Evolutionary conservation across 371 early-diverging fungal species (phyloP).

Genomic region (Caulochytrium protostelioides): DNA sequence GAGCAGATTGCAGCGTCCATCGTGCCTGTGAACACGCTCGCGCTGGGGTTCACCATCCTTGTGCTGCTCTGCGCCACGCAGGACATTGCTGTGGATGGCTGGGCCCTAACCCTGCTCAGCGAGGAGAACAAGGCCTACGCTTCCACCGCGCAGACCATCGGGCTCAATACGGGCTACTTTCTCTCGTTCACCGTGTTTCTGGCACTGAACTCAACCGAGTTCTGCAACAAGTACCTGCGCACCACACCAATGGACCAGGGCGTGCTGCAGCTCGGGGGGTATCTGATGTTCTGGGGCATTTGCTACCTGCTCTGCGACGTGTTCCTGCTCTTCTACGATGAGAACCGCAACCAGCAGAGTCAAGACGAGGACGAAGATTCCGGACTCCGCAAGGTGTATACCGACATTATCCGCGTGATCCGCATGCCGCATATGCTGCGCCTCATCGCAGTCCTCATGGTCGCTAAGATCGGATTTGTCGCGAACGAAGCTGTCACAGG

Average conservation of each 20-base stretch:
- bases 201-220: constrained; percentile 79
- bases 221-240: constrained; percentile 75
- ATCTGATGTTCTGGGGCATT: constrained; percentile 78
- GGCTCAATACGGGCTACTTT: constrained; percentile 79
- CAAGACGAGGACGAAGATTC: neutral
- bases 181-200: constrained; percentile 87
- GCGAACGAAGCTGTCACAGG: constrained; percentile 83
- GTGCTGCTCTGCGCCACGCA: constrained; percentile 92
- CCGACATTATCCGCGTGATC: too few relatives aligned
- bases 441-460: constrained; percentile 54
- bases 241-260: constrained; percentile 43
- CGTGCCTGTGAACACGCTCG: constrained; percentile 18
- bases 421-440: constrained; percentile 71
- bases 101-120: constrained; percentile 79
- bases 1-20: neutral
- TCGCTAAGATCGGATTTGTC: constrained; percentile 81
- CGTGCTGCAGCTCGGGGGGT: constrained; percentile 53
- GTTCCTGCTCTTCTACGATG: constrained; percentile 48
- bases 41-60: constrained; percentile 23
- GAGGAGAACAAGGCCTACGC: constrained; percentile 42
- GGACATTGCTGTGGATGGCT: constrained; percentile 94
- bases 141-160: constrained; percentile 87
- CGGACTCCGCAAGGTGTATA: too few relatives aligned
- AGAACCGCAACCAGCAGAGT: neutral
- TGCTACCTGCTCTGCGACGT: constrained; percentile 63